Percentiles rank a stretch among this genome's conserved stretches.
Conservation (phyloP, 2,329 filamentous ascomycete species). For the Neofusicoccum laricinum region DNA sequence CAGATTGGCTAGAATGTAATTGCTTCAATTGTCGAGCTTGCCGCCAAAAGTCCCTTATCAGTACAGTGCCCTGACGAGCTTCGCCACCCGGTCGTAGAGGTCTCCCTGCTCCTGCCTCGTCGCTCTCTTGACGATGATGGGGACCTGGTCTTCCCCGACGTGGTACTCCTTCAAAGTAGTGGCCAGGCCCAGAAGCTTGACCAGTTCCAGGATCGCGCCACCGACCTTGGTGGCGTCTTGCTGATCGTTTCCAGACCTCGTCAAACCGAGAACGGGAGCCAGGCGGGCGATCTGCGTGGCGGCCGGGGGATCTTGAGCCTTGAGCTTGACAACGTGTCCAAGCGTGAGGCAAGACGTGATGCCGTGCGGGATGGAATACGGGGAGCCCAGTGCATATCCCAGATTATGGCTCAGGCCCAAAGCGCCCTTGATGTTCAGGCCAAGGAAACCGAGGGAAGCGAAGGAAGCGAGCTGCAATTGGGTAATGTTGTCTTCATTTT, state of each 20-base stretch:
- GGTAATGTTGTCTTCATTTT: constrained; percentile 49
- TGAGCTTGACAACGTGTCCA: constrained; percentile 53
- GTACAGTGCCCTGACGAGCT: constrained; percentile 44
- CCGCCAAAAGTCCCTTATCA: constrained; percentile 19
- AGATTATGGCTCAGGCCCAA: constrained; percentile 48
- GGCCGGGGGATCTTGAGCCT: constrained; percentile 43
- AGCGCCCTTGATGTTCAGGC: constrained; percentile 49
- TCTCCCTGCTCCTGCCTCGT: constrained; percentile 43
- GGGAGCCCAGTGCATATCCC: constrained; percentile 53
- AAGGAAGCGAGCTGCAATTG: constrained; percentile 53
- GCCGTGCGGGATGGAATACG: constrained; percentile 56
- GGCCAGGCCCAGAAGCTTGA: constrained; percentile 43
- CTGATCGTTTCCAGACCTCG: constrained; percentile 37
- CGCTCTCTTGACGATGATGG: constrained; percentile 43
- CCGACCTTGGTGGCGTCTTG: constrained; percentile 46
- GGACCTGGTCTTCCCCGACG: constrained; percentile 41
- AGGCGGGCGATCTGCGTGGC: constrained; percentile 47
- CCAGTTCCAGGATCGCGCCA: constrained; percentile 43
- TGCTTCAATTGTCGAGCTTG: constrained; percentile 9
- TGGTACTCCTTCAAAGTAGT: constrained; percentile 46
- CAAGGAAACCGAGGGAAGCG: constrained; percentile 50
- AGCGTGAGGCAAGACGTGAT: constrained; percentile 56
- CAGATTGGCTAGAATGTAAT: background rate
- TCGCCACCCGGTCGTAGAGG: constrained; percentile 42
- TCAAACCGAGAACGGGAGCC: constrained; percentile 43